Base-by-base conservation (phyloP, 78 protist species). In the Trichosphaerium sp. region DNA sequence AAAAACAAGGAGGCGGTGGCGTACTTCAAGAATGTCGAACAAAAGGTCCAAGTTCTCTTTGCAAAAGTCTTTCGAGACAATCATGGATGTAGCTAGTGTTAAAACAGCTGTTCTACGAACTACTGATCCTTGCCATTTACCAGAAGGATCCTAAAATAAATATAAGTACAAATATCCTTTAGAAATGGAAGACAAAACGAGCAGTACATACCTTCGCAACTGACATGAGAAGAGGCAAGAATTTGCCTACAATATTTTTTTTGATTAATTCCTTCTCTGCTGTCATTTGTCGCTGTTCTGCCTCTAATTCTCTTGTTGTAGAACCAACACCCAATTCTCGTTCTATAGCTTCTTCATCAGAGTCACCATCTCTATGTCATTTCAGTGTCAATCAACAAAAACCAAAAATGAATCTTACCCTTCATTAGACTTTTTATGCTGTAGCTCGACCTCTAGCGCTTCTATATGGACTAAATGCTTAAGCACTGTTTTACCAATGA, bases 41-140 rank as follows among this genome's bases (percentile, higher is more conserved):
- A 38, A 64, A 21, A 4, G 28, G 26, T 26, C 4, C 40, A 38
- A 28, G 23, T 34, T 21, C 21, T 47, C 21, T 21, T n/a, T 72
- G 62, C 92, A 86, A 60, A 74, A 85, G 31, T 58, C 34, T 6
- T 32, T 1, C 52, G 58, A 12, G 3, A 83, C 81, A 55, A 71
- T 38, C 94, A 89, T 89, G 29, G 69, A 41, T 82, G 89, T 90
- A 58, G 68, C 39, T 18, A 92, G 79, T 1, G 94, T 57, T 14
- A 85, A 64, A 37, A 44, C 83, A 12, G 90, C 91, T 11, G 61
- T 7, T 6, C 75, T 26, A 39, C 75, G 83, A 48, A 85, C 51
- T 10, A 6, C 7, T 6, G 34, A 58, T 40, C 49, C 40, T 23
- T n/a, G 18, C 25, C n/a, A n/a, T n/a, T n/a, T n/a, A n/a, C n/a